Evolutionary conservation across 805 yeast genomes (phyloP), one percentile per base, ranked within the genome.

Genomic region (Metschnikowia vanudenii): DNA sequence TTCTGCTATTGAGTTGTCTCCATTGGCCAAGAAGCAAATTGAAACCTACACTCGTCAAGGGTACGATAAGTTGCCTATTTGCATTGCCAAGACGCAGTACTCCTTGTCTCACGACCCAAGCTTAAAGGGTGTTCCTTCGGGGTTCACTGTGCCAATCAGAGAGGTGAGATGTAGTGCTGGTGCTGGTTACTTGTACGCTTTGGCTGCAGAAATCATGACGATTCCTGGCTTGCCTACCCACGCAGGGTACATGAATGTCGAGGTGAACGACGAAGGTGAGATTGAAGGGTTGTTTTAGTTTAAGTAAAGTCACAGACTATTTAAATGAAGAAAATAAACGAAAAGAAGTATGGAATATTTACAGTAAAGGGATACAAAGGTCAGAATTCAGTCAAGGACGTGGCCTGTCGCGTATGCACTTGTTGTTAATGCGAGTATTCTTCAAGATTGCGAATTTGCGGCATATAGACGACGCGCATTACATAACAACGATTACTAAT

Each of bases 61-160:
- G 2, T 92, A 85, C 67, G 90, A 84, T 53, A 81, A 89, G 62
- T 74, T 92, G 63, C 99, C 98, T 47, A 84, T 92, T 58, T 92
- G 99, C 72, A 87, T 92, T 61, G 99, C 99, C 49, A 92, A 92
- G 77, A 92, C 99, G 2, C 99, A 92, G 69, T 92, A 92, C 75
- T 89, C 97, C 0, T 75, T 92, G 56, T 90, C 97, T 2, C 97
- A 91, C 63, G 98, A 92, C 68, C 90, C 98, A 37, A 73, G 80
- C 18, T 78, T 94, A 67, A 91, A 91, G 73, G 97, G 97, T 64
- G 97, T 89, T 36, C 99, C 99, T 55, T 81, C 85, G 17, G 97
- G 96, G 8, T 92, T 91, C 75, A 86, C 82, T 14, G 87, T 92
- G 65, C 98, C 99, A 41, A 89, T 92, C 58, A 81, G 96, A 66